Evolutionary conservation across 2,329 filamentous ascomycete species (phyloP), one percentile per base, ranked within the genome.

Genomic region (Trichoderma atroviride): DNA sequence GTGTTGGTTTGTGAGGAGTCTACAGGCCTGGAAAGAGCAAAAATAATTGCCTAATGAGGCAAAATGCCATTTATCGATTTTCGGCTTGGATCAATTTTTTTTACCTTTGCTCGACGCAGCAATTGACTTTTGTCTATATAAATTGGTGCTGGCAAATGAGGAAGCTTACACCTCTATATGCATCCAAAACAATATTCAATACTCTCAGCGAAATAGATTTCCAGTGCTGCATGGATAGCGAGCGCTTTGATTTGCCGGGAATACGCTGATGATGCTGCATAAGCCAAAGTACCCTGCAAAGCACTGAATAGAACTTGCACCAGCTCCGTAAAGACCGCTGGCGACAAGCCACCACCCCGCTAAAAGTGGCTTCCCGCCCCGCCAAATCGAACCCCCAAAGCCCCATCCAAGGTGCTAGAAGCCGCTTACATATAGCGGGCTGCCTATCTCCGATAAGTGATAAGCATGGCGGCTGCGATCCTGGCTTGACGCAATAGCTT

Each of bases 341-440:
- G 5, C 24, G 40, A 53, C 53, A 63, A 47, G 53, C 59, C 59
- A 43, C 22, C 60, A 69, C 75, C 72, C 75, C 75, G 71, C 74
- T 69, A 65, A 47, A 56, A 61, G 53, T 53, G 61, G 47, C 33
- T 59, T 69, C 33, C 2, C n/a, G 57, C 68, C 68, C 68, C 68
- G 68, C 68, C 68, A 71, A 71, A 72, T 72, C 57, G n/a, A 70
- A 33, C 9, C 29, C 55, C 43, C 55, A 70, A 71, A 70, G 70
- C 69, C 58, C 37, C 66, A 16, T 68, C 58, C 59, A 61, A 56
- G 50, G 62, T 47, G 33, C 40, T 52, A 52, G 55, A 58, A 58
- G 64, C 40, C 63, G 74, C 76, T 72, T 72, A 77, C 74, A 67
- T 67, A 70, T 69, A 63, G 40, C 68, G 70, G 58, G 31, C 55